A percentile compares a stretch with the other conserved stretches of the same genome.
Conservation (phyloP, 2,329 filamentous ascomycete genomes). For the Fusarium albidum region DNA sequence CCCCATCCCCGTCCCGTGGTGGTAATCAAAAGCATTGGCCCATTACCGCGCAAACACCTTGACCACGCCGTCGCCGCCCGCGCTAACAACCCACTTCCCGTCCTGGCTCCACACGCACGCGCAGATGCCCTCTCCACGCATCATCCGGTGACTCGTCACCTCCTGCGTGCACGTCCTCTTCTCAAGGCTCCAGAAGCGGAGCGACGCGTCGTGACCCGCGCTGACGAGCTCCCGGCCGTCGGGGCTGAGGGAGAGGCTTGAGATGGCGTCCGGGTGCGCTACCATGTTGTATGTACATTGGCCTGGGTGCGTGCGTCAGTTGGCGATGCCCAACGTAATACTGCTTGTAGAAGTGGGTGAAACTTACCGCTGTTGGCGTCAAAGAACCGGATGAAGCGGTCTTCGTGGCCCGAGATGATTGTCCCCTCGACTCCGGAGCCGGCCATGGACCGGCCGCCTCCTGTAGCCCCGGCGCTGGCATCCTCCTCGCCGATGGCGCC, state of each 20-base stretch:
- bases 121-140: constrained; percentile 96
- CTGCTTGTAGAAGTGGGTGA: not conserved
- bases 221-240: constrained; percentile 95
- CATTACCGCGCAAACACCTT: constrained; percentile 79
- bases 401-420: constrained; percentile 96
- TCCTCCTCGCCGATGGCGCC: constrained; percentile 76
- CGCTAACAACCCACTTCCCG: constrained; percentile 92
- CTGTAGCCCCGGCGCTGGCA: constrained; percentile 77
- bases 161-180: constrained; percentile 96
- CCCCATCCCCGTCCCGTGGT: constrained; percentile 11
- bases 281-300: constrained; percentile 99
- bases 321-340: too few species aligned
- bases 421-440: constrained; percentile 88
- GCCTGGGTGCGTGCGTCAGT: constrained; percentile 62
- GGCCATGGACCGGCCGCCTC: constrained; percentile 68
- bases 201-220: constrained; percentile 92
- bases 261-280: constrained; percentile 92
- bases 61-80: constrained; percentile 92
- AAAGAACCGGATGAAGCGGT: constrained; percentile 95
- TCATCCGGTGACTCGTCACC: constrained; percentile 89
- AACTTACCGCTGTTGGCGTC: constrained; percentile 96
- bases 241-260: constrained; percentile 87
- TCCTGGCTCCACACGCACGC: constrained; percentile 96
- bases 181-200: constrained; percentile 97
- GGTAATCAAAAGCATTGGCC: too few species aligned